These are phyloP conservation scores for Rhytidhysteron rufulum DNA, from an alignment of 2,329 filamentous ascomycete genomes.

Conservation along the genomic window DNA sequence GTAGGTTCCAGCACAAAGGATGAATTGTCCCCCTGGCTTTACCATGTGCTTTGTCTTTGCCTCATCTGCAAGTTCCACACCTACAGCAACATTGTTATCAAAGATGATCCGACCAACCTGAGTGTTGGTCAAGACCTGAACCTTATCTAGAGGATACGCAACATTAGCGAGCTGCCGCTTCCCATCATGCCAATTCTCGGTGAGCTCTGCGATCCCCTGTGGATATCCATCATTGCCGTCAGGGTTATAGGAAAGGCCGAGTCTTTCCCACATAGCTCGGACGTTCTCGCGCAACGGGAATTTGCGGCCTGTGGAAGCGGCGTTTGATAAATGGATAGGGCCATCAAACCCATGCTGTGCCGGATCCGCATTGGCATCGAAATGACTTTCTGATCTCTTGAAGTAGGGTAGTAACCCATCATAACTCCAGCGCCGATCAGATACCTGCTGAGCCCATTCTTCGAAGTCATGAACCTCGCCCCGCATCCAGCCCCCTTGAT, in stretches of 20 bases:
- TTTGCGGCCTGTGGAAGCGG: constrained; percentile 14
- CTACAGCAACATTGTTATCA: constrained; percentile 9
- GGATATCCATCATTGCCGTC: constrained; percentile 18
- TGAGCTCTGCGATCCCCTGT: constrained; percentile 18
- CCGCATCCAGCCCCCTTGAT: constrained; percentile 21
- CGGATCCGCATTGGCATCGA: constrained; percentile 14
- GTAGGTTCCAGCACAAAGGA: constrained; percentile 26
- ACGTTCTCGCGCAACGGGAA: constrained; percentile 15
- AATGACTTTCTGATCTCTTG: constrained; percentile 19
- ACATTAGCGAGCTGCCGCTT: constrained; percentile 17
- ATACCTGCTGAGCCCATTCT: constrained; percentile 19
- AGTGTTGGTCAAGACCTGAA: constrained; percentile 13
- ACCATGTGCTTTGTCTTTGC: constrained; percentile 8
- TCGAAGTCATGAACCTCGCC: constrained; percentile 26
- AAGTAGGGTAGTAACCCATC: constrained; percentile 25
- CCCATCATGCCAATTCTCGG: constrained; percentile 20
- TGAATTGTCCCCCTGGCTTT: constrained; percentile 18
- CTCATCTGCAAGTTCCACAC: constrained; percentile 14
- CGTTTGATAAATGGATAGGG: constrained; percentile 16
- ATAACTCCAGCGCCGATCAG: constrained; percentile 24
- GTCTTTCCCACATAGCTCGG: constrained; percentile 12
- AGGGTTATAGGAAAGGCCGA: constrained; percentile 9
- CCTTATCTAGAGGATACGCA: constrained; percentile 10
- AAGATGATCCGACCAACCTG: constrained; percentile 11
- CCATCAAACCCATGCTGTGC: constrained; percentile 23